A percentile compares a stretch with the other conserved stretches of the same genome.
Evolutionary conservation across 2,329 filamentous ascomycete genomes (phyloP).

Genomic region (Parastagonospora avenae): DNA sequence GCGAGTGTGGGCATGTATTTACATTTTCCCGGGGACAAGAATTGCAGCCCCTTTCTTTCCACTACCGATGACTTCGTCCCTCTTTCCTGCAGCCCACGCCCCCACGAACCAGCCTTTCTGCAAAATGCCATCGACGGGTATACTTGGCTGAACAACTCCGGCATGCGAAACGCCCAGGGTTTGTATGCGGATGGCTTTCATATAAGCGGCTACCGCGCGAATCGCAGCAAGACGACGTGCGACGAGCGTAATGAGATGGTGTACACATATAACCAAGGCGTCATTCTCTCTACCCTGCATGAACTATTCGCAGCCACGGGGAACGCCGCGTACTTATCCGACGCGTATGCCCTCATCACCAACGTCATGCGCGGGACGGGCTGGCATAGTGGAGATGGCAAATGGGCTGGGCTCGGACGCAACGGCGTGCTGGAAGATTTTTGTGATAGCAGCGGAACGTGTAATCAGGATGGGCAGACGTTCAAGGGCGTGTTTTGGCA

Average conservation of each 20-base stretch:
- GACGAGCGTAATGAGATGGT: constrained; percentile 85
- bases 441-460: constrained; percentile 76
- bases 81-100: constrained; percentile 3
- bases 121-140: constrained; percentile 78
- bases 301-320: constrained; percentile 81
- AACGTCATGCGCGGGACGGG: constrained; percentile 80
- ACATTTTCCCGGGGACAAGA: constrained; percentile 80
- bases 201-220: constrained; percentile 65
- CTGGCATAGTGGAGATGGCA: constrained; percentile 51
- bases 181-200: constrained; percentile 90
- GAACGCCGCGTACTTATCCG: constrained; percentile 70
- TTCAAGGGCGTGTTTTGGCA: constrained; percentile 98
- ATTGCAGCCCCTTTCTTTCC: constrained; percentile 69
- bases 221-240: constrained; percentile 70
- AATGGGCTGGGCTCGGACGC: constrained; percentile 77
- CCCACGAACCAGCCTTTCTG: constrained; percentile 68
- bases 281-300: constrained; percentile 79
- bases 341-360: constrained; percentile 78
- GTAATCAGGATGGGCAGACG: constrained; percentile 82
- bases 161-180: constrained; percentile 78
- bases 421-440: constrained; percentile 81
- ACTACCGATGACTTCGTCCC: constrained; percentile 14
- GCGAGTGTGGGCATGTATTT: constrained; percentile 89
- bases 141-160: constrained; percentile 75
- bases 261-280: constrained; percentile 95